Conservation (phyloP, 225 moss, liverwort and hornwort genomes). For the Antitrichia curtipendula region DNA sequence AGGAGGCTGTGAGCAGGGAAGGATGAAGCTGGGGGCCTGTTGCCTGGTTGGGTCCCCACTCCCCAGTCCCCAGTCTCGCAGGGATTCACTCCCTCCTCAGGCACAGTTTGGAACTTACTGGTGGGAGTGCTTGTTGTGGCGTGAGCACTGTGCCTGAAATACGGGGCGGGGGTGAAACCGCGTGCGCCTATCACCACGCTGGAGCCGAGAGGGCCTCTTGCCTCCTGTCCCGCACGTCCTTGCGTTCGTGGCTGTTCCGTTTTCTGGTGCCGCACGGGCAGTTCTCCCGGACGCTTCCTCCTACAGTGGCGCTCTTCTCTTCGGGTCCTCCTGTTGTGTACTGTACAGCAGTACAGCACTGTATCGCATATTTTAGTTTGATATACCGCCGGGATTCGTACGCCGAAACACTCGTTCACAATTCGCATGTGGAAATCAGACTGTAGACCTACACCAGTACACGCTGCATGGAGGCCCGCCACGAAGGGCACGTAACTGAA, state of each 20-base stretch:
- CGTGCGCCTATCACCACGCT: background rate
- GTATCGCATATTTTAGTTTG: background rate
- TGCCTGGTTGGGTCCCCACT: background rate
- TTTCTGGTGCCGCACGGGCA: background rate
- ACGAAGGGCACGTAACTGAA: background rate
- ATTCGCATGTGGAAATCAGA: background rate
- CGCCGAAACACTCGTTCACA: background rate
- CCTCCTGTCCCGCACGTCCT: background rate
- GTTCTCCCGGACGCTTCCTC: background rate
- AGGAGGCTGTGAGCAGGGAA: background rate
- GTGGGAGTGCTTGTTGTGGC: background rate
- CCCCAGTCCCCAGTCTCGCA: background rate
- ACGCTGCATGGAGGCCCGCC: background rate
- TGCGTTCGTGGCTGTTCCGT: background rate
- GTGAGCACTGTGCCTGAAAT: background rate
- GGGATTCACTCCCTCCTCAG: background rate
- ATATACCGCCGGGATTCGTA: background rate
- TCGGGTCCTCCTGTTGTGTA: background rate
- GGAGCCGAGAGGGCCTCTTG: background rate
- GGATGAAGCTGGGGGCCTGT: background rate
- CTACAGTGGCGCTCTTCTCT: background rate
- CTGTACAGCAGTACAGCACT: background rate
- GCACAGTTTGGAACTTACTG: background rate
- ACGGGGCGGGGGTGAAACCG: background rate
- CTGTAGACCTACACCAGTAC: too few species aligned